These are phyloP conservation scores for Myxozyma neglecta DNA, from an alignment of 805 yeast genomes.

Conservation along the genomic window DNA sequence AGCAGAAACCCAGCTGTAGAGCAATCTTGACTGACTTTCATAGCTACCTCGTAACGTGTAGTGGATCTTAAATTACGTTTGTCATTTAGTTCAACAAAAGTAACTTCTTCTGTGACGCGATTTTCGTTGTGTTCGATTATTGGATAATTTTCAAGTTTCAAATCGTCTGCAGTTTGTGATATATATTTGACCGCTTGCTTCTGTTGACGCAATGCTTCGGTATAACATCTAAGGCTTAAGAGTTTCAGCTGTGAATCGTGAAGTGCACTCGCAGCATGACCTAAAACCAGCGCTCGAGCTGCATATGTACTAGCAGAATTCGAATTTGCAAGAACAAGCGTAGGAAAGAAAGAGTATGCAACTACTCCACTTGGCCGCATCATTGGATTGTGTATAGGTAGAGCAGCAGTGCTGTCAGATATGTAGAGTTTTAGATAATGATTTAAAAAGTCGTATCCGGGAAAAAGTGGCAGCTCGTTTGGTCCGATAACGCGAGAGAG, in stretches of 20 bases:
- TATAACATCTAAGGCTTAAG: background rate
- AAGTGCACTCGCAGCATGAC: background rate
- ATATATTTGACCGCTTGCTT: background rate
- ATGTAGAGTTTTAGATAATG: background rate
- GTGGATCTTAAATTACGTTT: no score
- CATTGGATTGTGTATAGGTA: background rate
- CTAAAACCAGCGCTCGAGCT: background rate
- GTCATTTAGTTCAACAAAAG: no score
- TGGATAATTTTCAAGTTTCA: background rate
- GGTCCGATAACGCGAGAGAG: background rate
- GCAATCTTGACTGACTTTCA: background rate
- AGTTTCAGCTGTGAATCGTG: background rate
- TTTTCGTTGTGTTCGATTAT: background rate
- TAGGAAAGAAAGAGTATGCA: background rate
- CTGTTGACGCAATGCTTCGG: background rate
- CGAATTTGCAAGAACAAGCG: background rate
- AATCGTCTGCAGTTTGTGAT: background rate
- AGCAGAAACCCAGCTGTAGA: background rate
- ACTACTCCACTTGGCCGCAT: background rate
- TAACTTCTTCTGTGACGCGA: no score
- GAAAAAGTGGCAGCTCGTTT: background rate
- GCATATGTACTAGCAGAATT: slow-evolving; percentile 2
- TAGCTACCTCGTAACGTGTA: background rate
- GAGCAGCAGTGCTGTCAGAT: background rate
- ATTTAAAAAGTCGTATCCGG: background rate